Base-by-base conservation (phyloP, 495 filamentous ascomycete genomes). In the Aspergillus diversus region DNA sequence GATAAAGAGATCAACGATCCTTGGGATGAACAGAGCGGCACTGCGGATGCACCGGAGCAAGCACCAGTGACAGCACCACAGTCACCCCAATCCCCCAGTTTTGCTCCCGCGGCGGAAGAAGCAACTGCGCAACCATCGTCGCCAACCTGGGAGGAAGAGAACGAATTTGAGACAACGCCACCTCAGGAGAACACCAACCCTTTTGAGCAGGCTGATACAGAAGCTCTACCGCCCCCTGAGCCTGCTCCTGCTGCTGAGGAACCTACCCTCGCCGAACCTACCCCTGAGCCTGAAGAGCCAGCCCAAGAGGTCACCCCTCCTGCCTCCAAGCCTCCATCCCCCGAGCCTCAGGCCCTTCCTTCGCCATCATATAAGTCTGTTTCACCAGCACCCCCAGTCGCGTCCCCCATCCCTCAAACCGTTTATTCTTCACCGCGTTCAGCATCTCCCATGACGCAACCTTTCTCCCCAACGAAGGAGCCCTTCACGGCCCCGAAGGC, bases 61-160 rank as follows among this genome's bases (percentile, higher is more conserved):
- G 55, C 63, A 35, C 65, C 68, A 52, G 63, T 70, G 27, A 70
- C 68, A 47, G 68, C 65, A 62, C 68, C 68, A 31, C 68, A 70
- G 55, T 63, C 65, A 16, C 68, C 65, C 15, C 32, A 58, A 21
- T 64, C 52, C 50, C 53, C 60, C 55, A 59, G 69, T 52, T 76
- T 69, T 55, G 66, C 71, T n/a, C 71, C 68, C 11, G 64, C 64
- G 3, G 63, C 71, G 21, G 60, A 55, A 27, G 53, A 59, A 27
- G 35, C 54, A 21, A 43, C 56, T 39, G 51, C 47, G n/a, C 47
- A 17, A 9, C 47, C 32, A 33, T 6, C 59, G 11, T 48, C 32
- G 59, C 39, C 59, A 15, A 31, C 54, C 13, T 63, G 60, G 60
- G 60, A 57, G 43, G 60, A 63, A 42, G 43, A 57, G 16, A 33